Evolutionary conservation across 345 rosid species (phyloP).

Genomic region (Psidium friedrichsthalianum): DNA sequence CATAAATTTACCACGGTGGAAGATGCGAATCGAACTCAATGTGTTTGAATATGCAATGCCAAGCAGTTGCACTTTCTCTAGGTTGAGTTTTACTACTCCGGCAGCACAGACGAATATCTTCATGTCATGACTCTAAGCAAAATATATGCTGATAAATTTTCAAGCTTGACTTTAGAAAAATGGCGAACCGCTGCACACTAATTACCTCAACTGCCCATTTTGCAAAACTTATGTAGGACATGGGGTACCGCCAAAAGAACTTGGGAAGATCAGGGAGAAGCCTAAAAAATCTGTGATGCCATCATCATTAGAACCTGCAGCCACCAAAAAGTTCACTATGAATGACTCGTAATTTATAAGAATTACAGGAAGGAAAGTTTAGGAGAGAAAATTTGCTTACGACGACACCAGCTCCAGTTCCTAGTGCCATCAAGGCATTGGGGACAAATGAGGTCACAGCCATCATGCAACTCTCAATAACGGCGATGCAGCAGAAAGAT

Average conservation of each 20-base stretch:
- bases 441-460: background rate
- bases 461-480: constrained; percentile 3
- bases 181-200: background rate
- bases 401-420: background rate
- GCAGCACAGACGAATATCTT: background rate
- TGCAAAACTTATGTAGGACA: background rate
- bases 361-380: background rate
- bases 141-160: background rate
- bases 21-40: background rate
- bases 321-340: background rate
- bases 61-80: background rate
- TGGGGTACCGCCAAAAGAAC: constrained; percentile 5
- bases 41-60: background rate
- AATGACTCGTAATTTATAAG: background rate
- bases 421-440: constrained; percentile 1
- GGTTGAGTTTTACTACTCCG: background rate
- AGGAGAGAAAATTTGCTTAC: background rate
- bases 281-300: background rate
- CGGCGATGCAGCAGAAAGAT: background rate
- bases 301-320: background rate
- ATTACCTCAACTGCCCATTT: background rate
- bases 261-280: constrained; percentile 2
- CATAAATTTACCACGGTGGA: background rate
- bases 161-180: background rate
- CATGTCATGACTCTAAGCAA: background rate